phyloP scores from a whole-genome alignment of 2,329 filamentous ascomycete genomes.

The Colletotrichum higginsianum region DNA sequence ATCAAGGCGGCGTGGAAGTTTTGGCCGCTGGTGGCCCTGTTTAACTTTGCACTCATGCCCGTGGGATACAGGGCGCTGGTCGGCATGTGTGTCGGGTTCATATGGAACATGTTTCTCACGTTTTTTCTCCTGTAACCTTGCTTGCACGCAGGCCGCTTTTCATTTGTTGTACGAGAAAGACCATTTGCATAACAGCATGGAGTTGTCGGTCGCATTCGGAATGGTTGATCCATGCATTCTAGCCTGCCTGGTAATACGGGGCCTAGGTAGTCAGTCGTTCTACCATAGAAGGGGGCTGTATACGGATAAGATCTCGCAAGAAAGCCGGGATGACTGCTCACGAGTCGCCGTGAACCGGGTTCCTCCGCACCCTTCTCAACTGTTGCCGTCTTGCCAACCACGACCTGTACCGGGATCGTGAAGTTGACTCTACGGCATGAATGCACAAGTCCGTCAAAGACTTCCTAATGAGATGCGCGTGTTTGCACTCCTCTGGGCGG shows the following conservation, averaged over 20 bases:
- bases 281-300: neutral
- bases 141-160: neutral
- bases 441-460: slow-evolving; percentile 17
- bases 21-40: slow-evolving; percentile 54
- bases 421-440: slow-evolving; percentile 30
- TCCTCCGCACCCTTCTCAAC: neutral
- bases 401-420: slow-evolving; percentile 13
- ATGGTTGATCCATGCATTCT: slow-evolving; percentile 22
- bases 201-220: slow-evolving; percentile 12
- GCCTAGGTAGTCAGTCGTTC: neutral
- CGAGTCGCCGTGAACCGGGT: slow-evolving; percentile 20
- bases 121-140: slow-evolving; percentile 48
- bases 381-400: neutral
- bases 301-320: neutral
- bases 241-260: neutral
- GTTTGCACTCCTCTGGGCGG: slow-evolving; percentile 27
- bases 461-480: slow-evolving; percentile 34
- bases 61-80: slow-evolving; percentile 54
- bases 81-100: slow-evolving; percentile 53
- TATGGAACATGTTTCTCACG: slow-evolving; percentile 56
- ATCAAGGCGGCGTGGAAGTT: slow-evolving; percentile 55
- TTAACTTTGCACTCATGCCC: slow-evolving; percentile 55
- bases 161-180: neutral
- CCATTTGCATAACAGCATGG: slow-evolving; percentile 25
- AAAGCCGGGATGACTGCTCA: slow-evolving; percentile 4